Base-by-base conservation (phyloP, 2,329 filamentous ascomycete species). In the Drechslerella dactyloides region DNA sequence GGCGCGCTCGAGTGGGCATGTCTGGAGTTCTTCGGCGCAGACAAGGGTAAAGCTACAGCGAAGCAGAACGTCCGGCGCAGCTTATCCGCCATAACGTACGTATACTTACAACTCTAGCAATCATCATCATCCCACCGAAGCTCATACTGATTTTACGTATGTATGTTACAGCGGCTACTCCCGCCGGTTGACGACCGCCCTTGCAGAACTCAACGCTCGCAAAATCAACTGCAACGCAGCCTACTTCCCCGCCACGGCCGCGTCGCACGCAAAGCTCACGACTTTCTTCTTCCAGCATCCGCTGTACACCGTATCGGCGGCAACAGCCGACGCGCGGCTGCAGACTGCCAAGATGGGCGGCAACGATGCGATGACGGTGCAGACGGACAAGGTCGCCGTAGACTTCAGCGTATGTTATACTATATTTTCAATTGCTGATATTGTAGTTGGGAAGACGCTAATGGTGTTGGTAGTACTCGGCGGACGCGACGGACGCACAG, bases 201-300 rank as follows among this genome's bases (percentile, higher is more conserved):
- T 72, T 1, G 68, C 60, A 24, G 55, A 55, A n/a, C 53, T 72
- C 4, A 72, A 72, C 56, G 60, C 21, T 21, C 60, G 65, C 48
- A 57, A 57, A 13, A 72, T 72, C 48, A 72, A 72, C 55, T 72
- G 68, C 23, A 55, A 65, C 33, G 64, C 60, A 7, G 68, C 64
- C 7, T 72, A 72, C 60, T 72, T 72, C 30, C 17, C 68, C n/a
- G 60, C 68, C 42, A 72, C 68, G 2, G 68, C 60, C 7, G 68
- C 68, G 2, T 54, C 60, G 3, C 60, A 72, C 55, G 56, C 48
- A 35, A 40, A 72, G 33, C 68, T 72, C 56, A 72, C 68, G 11
- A 65, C 68, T 2, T 72, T 72, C 35, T 72, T 65, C 60, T 72
- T 65, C 35, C 68, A 72, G 30, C 68, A 72, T n/a, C 68, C 68